Base-by-base conservation (phyloP, 805 yeast genomes). In the Torulaspora franciscae region DNA sequence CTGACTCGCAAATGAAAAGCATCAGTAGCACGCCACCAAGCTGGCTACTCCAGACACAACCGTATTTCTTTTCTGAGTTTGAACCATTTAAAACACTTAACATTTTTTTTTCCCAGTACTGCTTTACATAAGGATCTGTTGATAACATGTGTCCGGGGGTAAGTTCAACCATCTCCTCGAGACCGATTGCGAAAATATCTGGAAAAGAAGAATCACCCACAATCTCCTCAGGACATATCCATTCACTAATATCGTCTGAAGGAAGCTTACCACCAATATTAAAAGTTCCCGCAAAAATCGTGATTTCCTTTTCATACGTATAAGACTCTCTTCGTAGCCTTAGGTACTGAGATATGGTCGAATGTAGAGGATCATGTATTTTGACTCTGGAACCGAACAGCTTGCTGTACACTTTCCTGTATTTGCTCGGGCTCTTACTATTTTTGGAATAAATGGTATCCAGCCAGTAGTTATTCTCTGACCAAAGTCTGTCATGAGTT, bases 291-390 rank as follows among this genome's bases (percentile, higher is more conserved):
- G 85, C 77, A 61, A 83, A 87, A 1, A 93, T 73, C 0, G 74
- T 66, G 23, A 88, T 80, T 33, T 79, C 73, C 40, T 76, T 73
- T 42, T 74, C 73, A 8, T 81, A 73, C 1, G 91, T 80, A 59
- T 76, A 93, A 33, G 76, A 74, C 9, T 66, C 57, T 29, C 61
- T 65, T 13, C 76, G 65, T 37, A 76, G 73, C 29, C 68, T 68
- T 49, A 89, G 68, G 54, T 85, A 81, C 17, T 75, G 77, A n/a
- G 79, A 74, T 4, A 93, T 89, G 58, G 76, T 86, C 37, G 88
- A 96, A 54, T 83, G 84, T 26, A 88, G 76, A 0, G 98, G 99
- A 64, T 93, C 98, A 61, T 79, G 85, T n/a, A 91, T 75, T 38
- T 70, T 67, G 1, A 90, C 91, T 3, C 77, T 61, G 1, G 65